A percentile compares a stretch with the other conserved stretches of the same genome.
Conservation (phyloP, 2,329 filamentous ascomycete genomes). For the Colletotrichum liaoningense region DNA sequence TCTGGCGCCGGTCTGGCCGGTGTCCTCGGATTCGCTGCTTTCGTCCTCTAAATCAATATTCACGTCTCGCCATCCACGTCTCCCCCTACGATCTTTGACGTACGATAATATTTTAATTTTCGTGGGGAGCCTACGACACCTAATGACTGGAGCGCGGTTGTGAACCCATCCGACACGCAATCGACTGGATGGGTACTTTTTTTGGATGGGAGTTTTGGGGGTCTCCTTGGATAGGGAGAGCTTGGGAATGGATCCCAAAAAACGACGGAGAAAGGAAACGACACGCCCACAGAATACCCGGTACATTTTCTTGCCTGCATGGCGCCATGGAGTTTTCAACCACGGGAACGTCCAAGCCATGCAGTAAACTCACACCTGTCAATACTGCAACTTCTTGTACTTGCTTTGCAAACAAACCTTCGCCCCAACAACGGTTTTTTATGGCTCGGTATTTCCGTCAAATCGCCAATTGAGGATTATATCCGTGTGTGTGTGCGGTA, state of each 20-base stretch:
- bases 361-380: conserved; percentile 43
- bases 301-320: conserved; percentile 45
- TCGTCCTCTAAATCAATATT: conserved; percentile 65
- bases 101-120: conserved; percentile 53
- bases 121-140: conserved; percentile 50
- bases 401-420: conserved; percentile 47
- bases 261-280: conserved; percentile 43
- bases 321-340: conserved; percentile 48
- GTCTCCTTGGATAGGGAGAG: conserved; percentile 38
- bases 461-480: conserved; percentile 41
- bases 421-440: conserved; percentile 39
- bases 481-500: conserved; percentile 34
- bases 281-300: conserved; percentile 43
- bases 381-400: conserved; percentile 53
- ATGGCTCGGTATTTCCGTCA: conserved; percentile 32
- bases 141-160: conserved; percentile 50
- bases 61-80: conserved; percentile 48
- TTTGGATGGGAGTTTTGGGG: conserved; percentile 35
- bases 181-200: conserved; percentile 42
- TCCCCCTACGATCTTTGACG: conserved; percentile 53
- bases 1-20: conserved; percentile 70
- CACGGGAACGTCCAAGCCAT: conserved; percentile 42
- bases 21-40: conserved; percentile 69
- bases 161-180: conserved; percentile 41
- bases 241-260: conserved; percentile 40